Evolutionary conservation across 2,329 filamentous ascomycete genomes (phyloP).

Genomic region (Colletotrichum theobromicola): DNA sequence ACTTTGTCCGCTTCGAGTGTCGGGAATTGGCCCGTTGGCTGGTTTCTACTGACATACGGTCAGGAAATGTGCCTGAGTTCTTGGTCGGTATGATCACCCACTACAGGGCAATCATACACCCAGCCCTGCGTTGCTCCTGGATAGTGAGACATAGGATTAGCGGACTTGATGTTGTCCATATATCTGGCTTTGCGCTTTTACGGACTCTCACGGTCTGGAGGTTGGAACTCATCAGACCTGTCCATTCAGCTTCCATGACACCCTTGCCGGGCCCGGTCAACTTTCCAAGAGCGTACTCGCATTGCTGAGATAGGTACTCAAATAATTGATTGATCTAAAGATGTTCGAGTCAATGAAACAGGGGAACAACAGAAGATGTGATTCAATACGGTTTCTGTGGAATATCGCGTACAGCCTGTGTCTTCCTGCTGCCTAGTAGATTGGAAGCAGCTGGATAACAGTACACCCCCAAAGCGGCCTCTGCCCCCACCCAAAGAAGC

Average conservation of each 20-base stretch:
- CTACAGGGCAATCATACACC: not conserved
- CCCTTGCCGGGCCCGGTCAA: too few species aligned
- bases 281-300: not conserved
- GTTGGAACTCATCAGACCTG: too few species aligned
- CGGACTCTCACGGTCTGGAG: too few species aligned
- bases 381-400: not conserved
- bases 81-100: not conserved
- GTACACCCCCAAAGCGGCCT: not conserved
- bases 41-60: fast-evolving
- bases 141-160: not conserved
- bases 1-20: not conserved
- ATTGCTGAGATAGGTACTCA: not conserved
- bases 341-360: fast-evolving
- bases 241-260: too few species aligned
- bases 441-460: not conserved
- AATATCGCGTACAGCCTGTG: not conserved
- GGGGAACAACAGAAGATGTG: not conserved
- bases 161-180: not conserved
- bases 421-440: not conserved
- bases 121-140: not conserved
- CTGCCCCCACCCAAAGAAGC: not conserved
- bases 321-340: not conserved
- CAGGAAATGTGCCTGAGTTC: not conserved
- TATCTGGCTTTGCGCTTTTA: too few species aligned
- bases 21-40: not conserved